Base-by-base conservation (phyloP, 2,329 filamentous ascomycete species). In the Rosellinia necatrix region DNA sequence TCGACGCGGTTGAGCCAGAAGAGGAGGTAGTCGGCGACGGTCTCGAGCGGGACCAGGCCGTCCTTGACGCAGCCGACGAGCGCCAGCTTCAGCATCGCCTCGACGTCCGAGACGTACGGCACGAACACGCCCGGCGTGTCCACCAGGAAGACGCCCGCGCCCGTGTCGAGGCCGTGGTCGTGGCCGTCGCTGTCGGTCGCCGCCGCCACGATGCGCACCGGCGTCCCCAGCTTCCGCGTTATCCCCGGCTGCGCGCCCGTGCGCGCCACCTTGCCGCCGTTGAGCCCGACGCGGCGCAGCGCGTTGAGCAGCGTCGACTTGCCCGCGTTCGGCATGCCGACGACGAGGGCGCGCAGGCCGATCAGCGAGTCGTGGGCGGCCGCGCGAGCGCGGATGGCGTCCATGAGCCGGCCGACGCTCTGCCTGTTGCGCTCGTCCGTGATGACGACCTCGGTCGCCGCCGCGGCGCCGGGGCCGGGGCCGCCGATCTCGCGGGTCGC, bases 251-350 rank as follows among this genome's bases (percentile, higher is more conserved):
- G 87, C 9, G 88, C 86, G 8, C 94, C 94, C 1, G 92, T 97
- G 60, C 78, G 81, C 32, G 92, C 90, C 1, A 86, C 92, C 71
- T 93, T 96, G 24, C 71, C 62, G 13, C 70, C 69, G 29, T 66
- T 66, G 63, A 90, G 81, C 35, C 91, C 91, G 15, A 81, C 78
- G 35, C 80, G 82, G 17, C 94, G 87, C 44, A 97, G 81, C 13
- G 87, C 84, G 72, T 99, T 99, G 37, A 99, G 84, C n/a, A 99
- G 79, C 1, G 92, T 92, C 42, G 91, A 96, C 75, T 99, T 99
- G 30, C 94, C 94, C 0, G 96, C 91, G 70, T 99, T 99, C 30
- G 94, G 94, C 92, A 99, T 97, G 52, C 94, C 94, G 12, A 97
- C 92, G 1, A 97, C 84, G 72, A 99, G 83, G 53, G 92, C 84